These are phyloP conservation scores for Fusarium azukiicola DNA, from an alignment of 2,329 filamentous ascomycete genomes.

Conservation along the genomic window DNA sequence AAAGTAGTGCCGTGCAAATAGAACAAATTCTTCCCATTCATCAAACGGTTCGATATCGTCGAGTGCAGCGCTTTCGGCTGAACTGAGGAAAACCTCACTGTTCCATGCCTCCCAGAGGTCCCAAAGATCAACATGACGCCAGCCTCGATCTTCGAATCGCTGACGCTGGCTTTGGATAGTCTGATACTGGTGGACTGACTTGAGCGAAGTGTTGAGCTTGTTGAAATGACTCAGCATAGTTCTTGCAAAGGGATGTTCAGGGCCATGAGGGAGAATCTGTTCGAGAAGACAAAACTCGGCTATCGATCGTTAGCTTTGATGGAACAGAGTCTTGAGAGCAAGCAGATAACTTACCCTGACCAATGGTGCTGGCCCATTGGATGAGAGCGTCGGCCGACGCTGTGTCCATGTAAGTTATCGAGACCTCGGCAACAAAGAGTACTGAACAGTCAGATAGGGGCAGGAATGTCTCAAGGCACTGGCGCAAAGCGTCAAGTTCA, in stretches of 20 bases:
- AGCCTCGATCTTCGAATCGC: conserved; percentile 86
- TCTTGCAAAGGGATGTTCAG: conserved; percentile 89
- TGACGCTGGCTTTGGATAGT: conserved; percentile 81
- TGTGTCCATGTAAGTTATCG: conserved; percentile 93
- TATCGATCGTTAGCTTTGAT: conserved; percentile 42
- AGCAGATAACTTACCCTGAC: conserved; percentile 77
- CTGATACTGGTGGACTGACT: conserved; percentile 86
- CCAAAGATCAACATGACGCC: conserved; percentile 79
- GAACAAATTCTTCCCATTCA: conserved; percentile 96
- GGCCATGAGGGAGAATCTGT: conserved; percentile 90
- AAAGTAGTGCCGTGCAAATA: conserved; percentile 93
- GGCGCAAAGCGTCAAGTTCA: conserved; percentile 80
- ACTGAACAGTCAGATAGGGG: conserved; percentile 80
- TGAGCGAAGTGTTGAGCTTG: conserved; percentile 89
- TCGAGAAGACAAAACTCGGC: conserved; percentile 92
- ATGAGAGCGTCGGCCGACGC: conserved; percentile 87
- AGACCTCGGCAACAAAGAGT: conserved; percentile 93
- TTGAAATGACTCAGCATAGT: conserved; percentile 93
- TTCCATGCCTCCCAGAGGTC: conserved; percentile 93
- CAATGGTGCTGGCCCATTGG: conserved; percentile 86
- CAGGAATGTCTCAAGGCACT: conserved; percentile 78
- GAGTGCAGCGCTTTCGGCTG: conserved; percentile 79
- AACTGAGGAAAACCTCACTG: conserved; percentile 81
- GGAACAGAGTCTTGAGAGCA: background rate
- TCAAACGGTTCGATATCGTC: conserved; percentile 92